phyloP scores from a whole-genome alignment of 148 eudicot species.

The Rhododendron ovatum region DNA sequence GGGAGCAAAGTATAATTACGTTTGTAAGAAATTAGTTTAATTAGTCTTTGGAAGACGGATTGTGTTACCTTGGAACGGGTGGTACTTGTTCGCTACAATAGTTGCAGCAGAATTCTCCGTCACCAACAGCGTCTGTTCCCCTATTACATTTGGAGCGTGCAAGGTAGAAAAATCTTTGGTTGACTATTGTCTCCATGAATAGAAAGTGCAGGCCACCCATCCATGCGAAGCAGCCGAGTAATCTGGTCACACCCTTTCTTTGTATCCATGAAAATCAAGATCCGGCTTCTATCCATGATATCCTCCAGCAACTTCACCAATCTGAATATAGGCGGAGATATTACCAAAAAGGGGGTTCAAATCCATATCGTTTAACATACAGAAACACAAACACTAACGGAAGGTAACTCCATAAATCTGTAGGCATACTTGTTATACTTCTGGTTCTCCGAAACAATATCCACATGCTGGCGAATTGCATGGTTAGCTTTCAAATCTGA shows the following conservation, averaged over 20 bases:
- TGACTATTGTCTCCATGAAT: slow-evolving; percentile 99
- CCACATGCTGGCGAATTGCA: slow-evolving; percentile 89
- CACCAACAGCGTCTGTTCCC: too few species aligned
- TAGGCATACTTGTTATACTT: slow-evolving; percentile 79
- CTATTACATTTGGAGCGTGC: too few species aligned
- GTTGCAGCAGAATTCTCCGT: too few species aligned
- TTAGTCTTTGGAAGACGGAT: too few species aligned
- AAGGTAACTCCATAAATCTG: not conserved
- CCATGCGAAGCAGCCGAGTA: slow-evolving; percentile 92
- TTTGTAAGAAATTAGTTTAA: too few species aligned
- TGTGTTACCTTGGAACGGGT: too few species aligned
- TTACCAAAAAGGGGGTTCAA: not conserved
- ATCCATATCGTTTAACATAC: not conserved
- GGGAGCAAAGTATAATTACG: too few species aligned
- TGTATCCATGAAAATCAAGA: slow-evolving; percentile 93
- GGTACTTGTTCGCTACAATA: too few species aligned
- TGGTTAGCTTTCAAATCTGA: slow-evolving; percentile 92
- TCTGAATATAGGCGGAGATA: slow-evolving; percentile 31
- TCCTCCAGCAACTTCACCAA: slow-evolving; percentile 94
- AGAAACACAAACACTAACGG: not conserved
- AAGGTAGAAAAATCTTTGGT: too few species aligned
- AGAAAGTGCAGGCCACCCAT: slow-evolving; percentile 98
- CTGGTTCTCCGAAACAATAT: slow-evolving; percentile 80
- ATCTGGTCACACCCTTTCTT: slow-evolving; percentile 96
- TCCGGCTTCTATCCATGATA: slow-evolving; percentile 96